Evolutionary conservation across 1,284 basidiomycete species (phyloP), one percentile per base, ranked within the genome.

Genomic region (Cryptococcus maquisensis): DNA sequence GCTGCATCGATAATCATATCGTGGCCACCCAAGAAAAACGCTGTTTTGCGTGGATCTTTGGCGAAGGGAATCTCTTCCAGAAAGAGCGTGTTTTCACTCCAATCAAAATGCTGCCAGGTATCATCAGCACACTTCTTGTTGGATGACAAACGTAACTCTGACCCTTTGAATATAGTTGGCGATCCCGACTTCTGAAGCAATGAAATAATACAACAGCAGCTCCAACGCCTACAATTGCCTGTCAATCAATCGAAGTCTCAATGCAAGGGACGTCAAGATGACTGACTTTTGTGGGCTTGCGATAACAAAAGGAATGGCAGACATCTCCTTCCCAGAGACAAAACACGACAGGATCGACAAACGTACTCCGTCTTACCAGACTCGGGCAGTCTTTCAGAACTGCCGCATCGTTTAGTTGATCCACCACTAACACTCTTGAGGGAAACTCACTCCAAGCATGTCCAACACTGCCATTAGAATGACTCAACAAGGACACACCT

Each of bases 241-340:
- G n/a, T 45, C 21, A 32, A 42, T 35, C 35, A 10, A 26, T 40
- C n/a, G n/a, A n/a, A n/a, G 7, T 18, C 20, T 10, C 10, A 24
- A 8, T 4, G n/a, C 28, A 21, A 40, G 38, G 48, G 52, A 10
- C 54, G 46, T 26, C 49, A 62, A 52, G 32, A 26, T 54, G 72
- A 84, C 87, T 59, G 49, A 75, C 76, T 78, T 85, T 68, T 68
- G 79, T 60, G 77, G 85, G 60, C 47, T 78, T 80, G 10, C 84
- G 81, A 73, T 93, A 92, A 47, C 90, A 78, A 72, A 93, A 94
- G 68, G 90, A 90, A 76, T 87, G 88, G 73, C 90, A 92, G 16
- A 93, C 84, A 72, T 92, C 89, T 52, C 89, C 89, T 79, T 92
- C 89, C 90, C 90, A 93, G 6, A 87, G 84, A 72, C 88, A 90